Percentiles rank a stretch among this genome's conserved stretches.
phyloP scores from a whole-genome alignment of 257 asterid genomes.

The Ilex aquifolium region DNA sequence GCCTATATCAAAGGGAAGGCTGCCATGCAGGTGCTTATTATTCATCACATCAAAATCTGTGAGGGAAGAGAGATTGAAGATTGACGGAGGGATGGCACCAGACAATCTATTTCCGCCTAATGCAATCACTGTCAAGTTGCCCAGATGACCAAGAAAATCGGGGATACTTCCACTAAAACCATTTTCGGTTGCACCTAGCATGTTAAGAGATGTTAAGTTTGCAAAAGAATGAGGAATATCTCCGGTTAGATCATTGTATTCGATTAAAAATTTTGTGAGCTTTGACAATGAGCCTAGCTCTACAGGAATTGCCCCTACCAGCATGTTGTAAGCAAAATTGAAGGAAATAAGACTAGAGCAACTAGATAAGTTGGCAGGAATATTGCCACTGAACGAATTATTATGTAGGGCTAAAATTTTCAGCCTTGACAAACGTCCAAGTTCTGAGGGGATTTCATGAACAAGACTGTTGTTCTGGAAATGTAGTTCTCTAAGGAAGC shows the following conservation, averaged over 20 bases:
- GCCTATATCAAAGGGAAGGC: no score
- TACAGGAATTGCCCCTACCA: slow-evolving; percentile 2
- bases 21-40: not conserved
- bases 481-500: slow-evolving; percentile 8
- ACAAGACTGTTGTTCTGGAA: slow-evolving; percentile 7
- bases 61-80: no score
- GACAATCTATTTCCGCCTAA: no score
- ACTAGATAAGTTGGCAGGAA: slow-evolving; percentile 6
- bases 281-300: slow-evolving; percentile 13
- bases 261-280: slow-evolving; percentile 6
- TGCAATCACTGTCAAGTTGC: no score
- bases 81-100: no score
- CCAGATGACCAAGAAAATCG: no score
- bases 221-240: no score
- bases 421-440: slow-evolving; percentile 10
- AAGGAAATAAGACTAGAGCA: slow-evolving; percentile 3
- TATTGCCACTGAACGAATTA: slow-evolving; percentile 8
- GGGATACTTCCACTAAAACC: no score
- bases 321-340: slow-evolving; percentile 5
- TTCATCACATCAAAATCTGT: not conserved
- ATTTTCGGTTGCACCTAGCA: no score
- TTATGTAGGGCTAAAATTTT: not conserved
- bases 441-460: slow-evolving; percentile 4
- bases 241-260: not conserved
- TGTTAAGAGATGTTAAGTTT: no score